Percentiles rank a stretch among this genome's conserved stretches.
phyloP scores from a whole-genome alignment of 2,329 filamentous ascomycete genomes.

The Lachnellula hyalina region DNA sequence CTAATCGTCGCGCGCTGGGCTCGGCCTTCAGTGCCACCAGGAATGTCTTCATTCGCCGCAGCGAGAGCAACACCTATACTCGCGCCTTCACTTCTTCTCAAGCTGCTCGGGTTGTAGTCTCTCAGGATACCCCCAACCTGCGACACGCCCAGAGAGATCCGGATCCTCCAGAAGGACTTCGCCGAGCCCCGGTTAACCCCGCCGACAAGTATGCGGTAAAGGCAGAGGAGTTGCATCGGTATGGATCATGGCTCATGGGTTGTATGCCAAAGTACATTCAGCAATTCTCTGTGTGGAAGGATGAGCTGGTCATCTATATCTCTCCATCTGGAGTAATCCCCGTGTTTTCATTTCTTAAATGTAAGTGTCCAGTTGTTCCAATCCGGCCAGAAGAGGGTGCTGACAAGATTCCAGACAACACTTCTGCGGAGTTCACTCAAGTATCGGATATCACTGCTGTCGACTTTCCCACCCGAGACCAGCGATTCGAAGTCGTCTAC shows the following conservation, averaged over 20 bases:
- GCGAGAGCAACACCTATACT: constrained; percentile 14
- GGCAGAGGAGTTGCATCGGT: constrained; percentile 82
- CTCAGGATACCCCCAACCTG: constrained; percentile 56
- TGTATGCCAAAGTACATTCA: constrained; percentile 97
- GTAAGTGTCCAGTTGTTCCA: constrained; percentile 25
- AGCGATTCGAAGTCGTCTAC: constrained; percentile 97
- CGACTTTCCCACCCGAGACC: constrained; percentile 90
- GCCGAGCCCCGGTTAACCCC: constrained; percentile 80
- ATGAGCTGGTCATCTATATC: constrained; percentile 94
- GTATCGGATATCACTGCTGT: constrained; percentile 88
- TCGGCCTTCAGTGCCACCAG: constrained; percentile 51
- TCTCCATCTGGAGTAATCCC: constrained; percentile 82
- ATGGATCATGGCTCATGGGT: constrained; percentile 94
- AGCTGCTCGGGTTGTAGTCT: constrained; percentile 40
- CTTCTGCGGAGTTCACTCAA: constrained; percentile 92
- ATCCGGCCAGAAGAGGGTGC: not conserved
- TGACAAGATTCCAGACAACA: constrained; percentile 62
- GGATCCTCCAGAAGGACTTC: constrained; percentile 51
- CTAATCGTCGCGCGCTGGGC: constrained; percentile 50
- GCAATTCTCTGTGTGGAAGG: constrained; percentile 99
- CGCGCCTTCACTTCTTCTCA: constrained; percentile 36
- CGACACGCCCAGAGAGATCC: constrained; percentile 53
- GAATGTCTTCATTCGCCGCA: constrained; percentile 26
- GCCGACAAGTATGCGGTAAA: constrained; percentile 89
- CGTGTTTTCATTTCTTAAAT: constrained; percentile 89